Conservation (phyloP, 306 rosid genomes). For the Quercus parvula region DNA sequence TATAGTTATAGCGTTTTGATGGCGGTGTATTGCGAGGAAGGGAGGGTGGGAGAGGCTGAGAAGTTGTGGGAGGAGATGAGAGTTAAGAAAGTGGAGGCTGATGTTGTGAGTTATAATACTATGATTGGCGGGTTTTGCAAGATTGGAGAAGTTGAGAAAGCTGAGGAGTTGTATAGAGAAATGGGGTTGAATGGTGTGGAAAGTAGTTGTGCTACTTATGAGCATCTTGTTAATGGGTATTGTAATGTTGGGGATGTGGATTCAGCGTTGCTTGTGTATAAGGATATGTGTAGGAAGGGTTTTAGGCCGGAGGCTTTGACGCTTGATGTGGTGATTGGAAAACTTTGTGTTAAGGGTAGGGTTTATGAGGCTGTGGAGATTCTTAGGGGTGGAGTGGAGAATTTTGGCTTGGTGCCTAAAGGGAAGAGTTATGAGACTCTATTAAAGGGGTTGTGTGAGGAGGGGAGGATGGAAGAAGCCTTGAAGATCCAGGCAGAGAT, state of each 20-base stretch:
- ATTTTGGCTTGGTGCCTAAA: conserved; percentile 38
- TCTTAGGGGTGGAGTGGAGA: conserved; percentile 33
- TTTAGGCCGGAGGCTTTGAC: conserved; percentile 49
- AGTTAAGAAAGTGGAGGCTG: conserved; percentile 43
- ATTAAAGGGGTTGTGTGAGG: conserved; percentile 54
- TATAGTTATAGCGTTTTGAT: conserved; percentile 60
- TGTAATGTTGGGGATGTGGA: conserved; percentile 50
- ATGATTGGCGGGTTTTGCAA: conserved; percentile 80
- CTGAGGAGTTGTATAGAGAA: conserved; percentile 63
- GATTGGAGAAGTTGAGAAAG: conserved; percentile 53
- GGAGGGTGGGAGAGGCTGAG: conserved; percentile 45
- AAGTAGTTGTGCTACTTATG: conserved; percentile 50
- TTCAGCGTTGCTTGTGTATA: conserved; percentile 57
- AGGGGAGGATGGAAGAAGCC: conserved; percentile 64
- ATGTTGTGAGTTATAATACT: conserved; percentile 60
- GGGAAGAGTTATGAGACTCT: conserved; percentile 55
- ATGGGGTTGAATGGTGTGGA: conserved; percentile 59
- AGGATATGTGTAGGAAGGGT: conserved; percentile 59
- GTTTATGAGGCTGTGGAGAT: conserved; percentile 51
- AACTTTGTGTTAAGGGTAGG: conserved; percentile 45
- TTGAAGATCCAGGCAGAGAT: conserved; percentile 78
- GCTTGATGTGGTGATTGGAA: conserved; percentile 38
- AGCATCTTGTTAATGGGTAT: conserved; percentile 61
- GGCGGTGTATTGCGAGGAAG: conserved; percentile 61
- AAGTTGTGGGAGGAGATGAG: conserved; percentile 64